Evolutionary conservation across 768 basidiomycete species (phyloP).

Genomic region (Amanita pallidorosea): DNA sequence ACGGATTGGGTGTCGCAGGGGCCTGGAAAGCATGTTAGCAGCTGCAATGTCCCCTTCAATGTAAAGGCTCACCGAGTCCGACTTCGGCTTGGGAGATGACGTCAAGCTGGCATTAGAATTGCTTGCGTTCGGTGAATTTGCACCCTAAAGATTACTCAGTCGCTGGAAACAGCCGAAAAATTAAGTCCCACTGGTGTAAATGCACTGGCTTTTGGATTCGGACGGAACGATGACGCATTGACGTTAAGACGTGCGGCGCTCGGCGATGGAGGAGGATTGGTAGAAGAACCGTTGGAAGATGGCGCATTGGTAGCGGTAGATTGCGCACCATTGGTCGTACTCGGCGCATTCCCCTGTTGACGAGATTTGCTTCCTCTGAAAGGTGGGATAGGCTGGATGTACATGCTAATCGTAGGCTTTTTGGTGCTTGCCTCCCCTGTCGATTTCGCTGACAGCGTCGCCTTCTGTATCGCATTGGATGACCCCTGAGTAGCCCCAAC

Average conservation of each 20-base stretch:
- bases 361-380: constrained; percentile 58
- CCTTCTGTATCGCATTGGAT: constrained; percentile 13
- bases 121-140: constrained; percentile 34
- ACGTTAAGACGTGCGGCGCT: constrained; percentile 64
- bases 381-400: constrained; percentile 84
- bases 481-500: constrained; percentile 14
- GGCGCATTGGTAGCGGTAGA: constrained; percentile 15
- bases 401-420: constrained; percentile 53
- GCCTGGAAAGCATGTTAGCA: constrained; percentile 17
- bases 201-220: constrained; percentile 68
- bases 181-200: constrained; percentile 53
- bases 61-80: constrained; percentile 34
- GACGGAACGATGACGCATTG: constrained; percentile 85
- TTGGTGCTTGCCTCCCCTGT: constrained; percentile 25
- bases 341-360: constrained; percentile 11
- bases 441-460: constrained; percentile 16
- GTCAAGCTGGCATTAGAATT: constrained; percentile 21
- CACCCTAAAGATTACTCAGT: constrained; percentile 22
- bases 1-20: constrained; percentile 63
- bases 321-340: constrained; percentile 12
- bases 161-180: constrained; percentile 14
- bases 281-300: constrained; percentile 8
- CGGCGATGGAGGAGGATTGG: constrained; percentile 38
- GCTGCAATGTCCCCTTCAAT: not conserved
- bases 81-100: constrained; percentile 55